Evolutionary conservation across 1,284 basidiomycete species (phyloP), one percentile per base, ranked within the genome.

Genomic region (Cutaneotrichosporon spelunceum): DNA sequence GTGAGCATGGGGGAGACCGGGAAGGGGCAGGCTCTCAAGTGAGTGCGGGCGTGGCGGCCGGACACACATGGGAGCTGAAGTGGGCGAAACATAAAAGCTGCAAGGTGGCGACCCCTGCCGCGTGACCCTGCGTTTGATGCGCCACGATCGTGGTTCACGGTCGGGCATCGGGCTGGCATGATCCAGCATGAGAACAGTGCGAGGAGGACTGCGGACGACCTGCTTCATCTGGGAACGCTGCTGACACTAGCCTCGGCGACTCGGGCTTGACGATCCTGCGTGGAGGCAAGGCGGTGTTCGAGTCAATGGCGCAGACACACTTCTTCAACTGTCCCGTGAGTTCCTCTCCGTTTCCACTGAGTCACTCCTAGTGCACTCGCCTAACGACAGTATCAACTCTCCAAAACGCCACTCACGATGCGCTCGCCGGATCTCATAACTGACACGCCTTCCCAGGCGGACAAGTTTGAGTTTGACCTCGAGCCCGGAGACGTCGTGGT

Each of bases 11-110:
- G 76, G 0, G 66, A 72, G 45, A 76, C 73, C 16, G 83, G 83
- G 9, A 69, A 70, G 29, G 68, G 81, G 24, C 69, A 72, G n/a
- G 81, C 81, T 33, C 81, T 82, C 34, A 84, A 84, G 78, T 79
- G 63, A 65, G 77, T 73, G 4, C 14, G 10, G 10, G 30, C 30
- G 11, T 23, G n/a, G 50, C 30, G n/a, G n/a, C n/a, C n/a, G n/a
- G n/a, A n/a, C n/a, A n/a, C n/a, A n/a, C n/a, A n/a, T n/a, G n/a
- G n/a, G n/a, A n/a, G n/a, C n/a, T n/a, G n/a, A n/a, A n/a, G n/a
- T n/a, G n/a, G n/a, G n/a, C n/a, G n/a, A n/a, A n/a, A n/a, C n/a
- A n/a, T n/a, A n/a, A n/a, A n/a, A n/a, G n/a, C n/a, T n/a, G n/a
- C n/a, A n/a, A n/a, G n/a, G n/a, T n/a, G n/a, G n/a, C n/a, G n/a